Percentiles rank a stretch among this genome's conserved stretches.
Conservation (phyloP, 2,329 filamentous ascomycete genomes). For the Neonectria neomacrospora region DNA sequence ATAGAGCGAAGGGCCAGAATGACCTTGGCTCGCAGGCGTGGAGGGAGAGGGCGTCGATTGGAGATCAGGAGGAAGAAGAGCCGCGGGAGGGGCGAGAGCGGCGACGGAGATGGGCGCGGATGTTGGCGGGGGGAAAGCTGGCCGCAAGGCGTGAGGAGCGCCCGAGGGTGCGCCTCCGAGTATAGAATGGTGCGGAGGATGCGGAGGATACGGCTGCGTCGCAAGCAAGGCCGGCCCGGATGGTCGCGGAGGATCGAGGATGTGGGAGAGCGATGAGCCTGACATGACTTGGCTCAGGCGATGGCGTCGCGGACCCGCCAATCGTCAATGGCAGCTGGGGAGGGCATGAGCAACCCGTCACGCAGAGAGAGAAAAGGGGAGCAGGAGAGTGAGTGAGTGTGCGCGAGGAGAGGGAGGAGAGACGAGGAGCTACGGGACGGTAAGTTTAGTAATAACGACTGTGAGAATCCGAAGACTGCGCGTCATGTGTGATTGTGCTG, state of each 20-base stretch:
- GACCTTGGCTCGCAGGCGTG: slow-evolving; percentile 32
- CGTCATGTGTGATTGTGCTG: background rate
- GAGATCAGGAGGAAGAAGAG: slow-evolving; percentile 7
- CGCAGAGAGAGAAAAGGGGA: slow-evolving; percentile 7
- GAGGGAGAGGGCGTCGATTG: slow-evolving; percentile 17
- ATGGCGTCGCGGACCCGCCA: slow-evolving; percentile 20
- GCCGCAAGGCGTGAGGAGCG: slow-evolving; percentile 21
- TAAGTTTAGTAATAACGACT: background rate
- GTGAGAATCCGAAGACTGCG: background rate
- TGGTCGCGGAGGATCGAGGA: slow-evolving; percentile 47
- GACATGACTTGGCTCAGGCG: slow-evolving; percentile 43
- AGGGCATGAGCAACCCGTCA: slow-evolving; percentile 20
- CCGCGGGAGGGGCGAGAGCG: background rate
- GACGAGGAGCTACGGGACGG: background rate
- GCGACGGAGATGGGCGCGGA: slow-evolving; percentile 3
- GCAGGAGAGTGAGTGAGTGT: background rate
- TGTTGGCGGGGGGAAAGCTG: slow-evolving; percentile 17
- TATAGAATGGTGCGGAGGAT: slow-evolving; percentile 13
- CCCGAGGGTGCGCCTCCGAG: background rate
- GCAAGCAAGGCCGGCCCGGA: slow-evolving; percentile 27
- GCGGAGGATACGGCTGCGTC: slow-evolving; percentile 35
- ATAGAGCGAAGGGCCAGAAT: slow-evolving; percentile 53
- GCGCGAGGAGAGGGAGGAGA: background rate
- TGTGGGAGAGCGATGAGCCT: slow-evolving; percentile 46
- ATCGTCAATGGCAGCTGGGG: slow-evolving; percentile 7